phyloP scores from a whole-genome alignment of 345 rosid genomes.

The Lumnitzera littorea region DNA sequence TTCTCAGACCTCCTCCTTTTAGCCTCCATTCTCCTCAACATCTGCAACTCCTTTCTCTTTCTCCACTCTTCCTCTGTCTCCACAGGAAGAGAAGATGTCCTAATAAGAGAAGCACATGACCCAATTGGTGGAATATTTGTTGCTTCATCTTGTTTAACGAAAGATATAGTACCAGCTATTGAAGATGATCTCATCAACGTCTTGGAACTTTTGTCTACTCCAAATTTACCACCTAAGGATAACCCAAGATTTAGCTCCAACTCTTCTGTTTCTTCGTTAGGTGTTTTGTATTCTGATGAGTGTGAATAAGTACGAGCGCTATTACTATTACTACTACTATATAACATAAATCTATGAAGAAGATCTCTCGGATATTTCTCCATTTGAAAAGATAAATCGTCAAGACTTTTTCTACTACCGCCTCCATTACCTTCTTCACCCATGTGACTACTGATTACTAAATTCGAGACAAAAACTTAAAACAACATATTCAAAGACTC shows the following conservation, averaged over 20 bases:
- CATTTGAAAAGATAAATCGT: conserved; percentile 46
- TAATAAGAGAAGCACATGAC: conserved; percentile 38
- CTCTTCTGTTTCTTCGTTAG: conserved; percentile 24
- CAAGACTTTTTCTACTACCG: conserved; percentile 40
- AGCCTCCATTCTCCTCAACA: conserved; percentile 73
- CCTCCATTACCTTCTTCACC: conserved; percentile 43
- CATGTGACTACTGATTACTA: conserved; percentile 23
- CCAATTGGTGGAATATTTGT: conserved; percentile 17
- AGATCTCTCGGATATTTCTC: conserved; percentile 75
- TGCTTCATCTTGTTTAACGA: conserved; percentile 23
- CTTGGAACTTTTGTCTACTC: conserved; percentile 58
- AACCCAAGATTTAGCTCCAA: conserved; percentile 86
- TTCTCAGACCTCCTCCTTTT: conserved; percentile 77
- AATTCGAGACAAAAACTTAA: conserved; percentile 1
- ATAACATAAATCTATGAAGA: conserved; percentile 53
- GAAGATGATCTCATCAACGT: conserved; percentile 72
- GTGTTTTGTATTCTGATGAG: conserved; percentile 7
- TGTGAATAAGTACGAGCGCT: not conserved
- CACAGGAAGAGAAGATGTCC: conserved; percentile 78
- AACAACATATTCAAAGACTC: too few species aligned
- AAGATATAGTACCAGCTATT: conserved; percentile 39
- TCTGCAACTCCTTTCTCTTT: conserved; percentile 85
- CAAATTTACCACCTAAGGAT: conserved; percentile 84
- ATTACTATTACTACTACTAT: conserved; percentile 8
- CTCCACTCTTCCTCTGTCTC: conserved; percentile 92